These are phyloP conservation scores for Tricholoma hemisulphureum DNA, from an alignment of 768 basidiomycete genomes.

Conservation along the genomic window DNA sequence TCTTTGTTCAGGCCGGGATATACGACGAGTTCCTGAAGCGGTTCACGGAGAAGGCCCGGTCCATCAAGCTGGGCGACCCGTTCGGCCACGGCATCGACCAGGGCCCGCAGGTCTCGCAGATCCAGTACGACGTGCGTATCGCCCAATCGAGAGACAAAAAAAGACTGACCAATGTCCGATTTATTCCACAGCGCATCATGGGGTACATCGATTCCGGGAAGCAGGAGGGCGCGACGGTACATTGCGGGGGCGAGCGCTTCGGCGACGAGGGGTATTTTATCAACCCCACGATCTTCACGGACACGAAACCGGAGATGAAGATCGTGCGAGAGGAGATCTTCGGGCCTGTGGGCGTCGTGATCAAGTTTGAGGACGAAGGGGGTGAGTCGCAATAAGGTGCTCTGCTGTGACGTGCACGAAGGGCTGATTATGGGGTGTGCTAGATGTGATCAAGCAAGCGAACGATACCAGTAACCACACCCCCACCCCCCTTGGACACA, in stretches of 20 bases:
- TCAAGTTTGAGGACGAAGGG: slow-evolving; percentile 3
- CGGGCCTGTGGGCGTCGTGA: slow-evolving; percentile 3
- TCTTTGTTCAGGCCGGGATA: slow-evolving; percentile 77
- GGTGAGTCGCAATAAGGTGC: neutral
- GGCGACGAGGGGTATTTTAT: slow-evolving; percentile 60
- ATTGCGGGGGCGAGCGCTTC: slow-evolving; percentile 61
- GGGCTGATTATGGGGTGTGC: neutral
- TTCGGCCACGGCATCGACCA: slow-evolving; percentile 60
- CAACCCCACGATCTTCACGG: slow-evolving; percentile 71
- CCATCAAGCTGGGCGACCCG: slow-evolving; percentile 68
- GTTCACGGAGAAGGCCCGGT: slow-evolving; percentile 55
- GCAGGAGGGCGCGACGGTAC: slow-evolving; percentile 64
- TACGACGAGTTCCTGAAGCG: slow-evolving; percentile 76
- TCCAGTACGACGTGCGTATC: slow-evolving; percentile 47
- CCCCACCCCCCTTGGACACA: neutral
- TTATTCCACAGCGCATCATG: slow-evolving; percentile 62
- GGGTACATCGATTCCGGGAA: slow-evolving; percentile 76
- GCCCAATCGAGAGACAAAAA: neutral
- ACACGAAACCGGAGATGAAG: slow-evolving; percentile 66
- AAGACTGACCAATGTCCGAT: too few species aligned
- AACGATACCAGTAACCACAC: slow-evolving; percentile 62
- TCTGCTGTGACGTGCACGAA: too few species aligned
- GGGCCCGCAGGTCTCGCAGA: slow-evolving; percentile 77
- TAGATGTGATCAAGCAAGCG: slow-evolving; percentile 64
- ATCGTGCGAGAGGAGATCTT: slow-evolving; percentile 79